Evolutionary conservation across 2,329 filamentous ascomycete species (phyloP), one percentile per base, ranked within the genome.

Genomic region (Fusarium gaditjirri): DNA sequence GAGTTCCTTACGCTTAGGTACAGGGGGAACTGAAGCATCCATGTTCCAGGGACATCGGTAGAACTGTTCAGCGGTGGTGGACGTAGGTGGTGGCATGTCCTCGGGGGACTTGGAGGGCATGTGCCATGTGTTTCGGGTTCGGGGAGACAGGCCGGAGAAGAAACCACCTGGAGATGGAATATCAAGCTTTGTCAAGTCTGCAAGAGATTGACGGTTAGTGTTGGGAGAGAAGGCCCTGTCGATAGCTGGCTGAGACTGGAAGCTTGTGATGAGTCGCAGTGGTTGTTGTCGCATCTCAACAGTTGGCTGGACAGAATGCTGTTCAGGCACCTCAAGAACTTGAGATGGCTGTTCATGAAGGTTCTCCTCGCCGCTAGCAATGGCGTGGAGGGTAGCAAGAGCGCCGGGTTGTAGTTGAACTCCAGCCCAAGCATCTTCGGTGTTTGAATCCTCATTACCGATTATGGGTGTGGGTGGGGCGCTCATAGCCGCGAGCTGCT

Each of bases 161-260:
- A 98, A 98, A 2, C 93, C 94, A 31, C 94, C 92, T 0, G 95
- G 95, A 1, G 95, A 98, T 10, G 95, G 95, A 38, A 98, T 94
- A 31, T 95, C 95, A 25, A 98, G 87, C 65, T 89, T 91, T 25
- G 93, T 95, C 70, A 98, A 87, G 42, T 91, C 93, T 61, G 91
- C 91, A 19, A 91, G 85, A 19, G 91, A 92, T 46, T 89, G 88
- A 13, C 86, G 80, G 39, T 71, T 75, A 3, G 77, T 74, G 53
- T 73, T 81, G 8, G 79, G 77, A 1, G 85, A 77, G 47, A 73
- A 72, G 31, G 62, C 58, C 29, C 58, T 72, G 36, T 50, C 65
- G 43, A 74, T 77, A n/a, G 68, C 52, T 11, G 70, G 38, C 39
- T 72, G 77, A 27, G 74, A 59, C 19, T 71, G 75, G 33, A 85